Percentiles rank a stretch among this genome's conserved stretches.
Conservation (phyloP, 257 asterid genomes). For the Salvia miltiorrhiza region DNA sequence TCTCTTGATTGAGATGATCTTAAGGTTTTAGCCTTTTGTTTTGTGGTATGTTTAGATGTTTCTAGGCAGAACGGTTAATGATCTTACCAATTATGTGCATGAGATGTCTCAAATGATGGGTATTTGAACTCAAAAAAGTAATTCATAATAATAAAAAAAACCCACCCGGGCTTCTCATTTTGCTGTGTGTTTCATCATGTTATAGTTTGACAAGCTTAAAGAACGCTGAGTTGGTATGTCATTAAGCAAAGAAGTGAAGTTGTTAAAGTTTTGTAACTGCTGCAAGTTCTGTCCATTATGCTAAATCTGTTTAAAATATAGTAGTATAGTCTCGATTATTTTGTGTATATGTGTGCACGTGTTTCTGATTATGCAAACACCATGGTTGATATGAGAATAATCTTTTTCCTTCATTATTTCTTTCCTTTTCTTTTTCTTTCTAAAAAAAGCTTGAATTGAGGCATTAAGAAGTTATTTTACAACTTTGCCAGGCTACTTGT, state of each 20-base stretch:
- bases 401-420: neutral
- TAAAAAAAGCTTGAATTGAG: neutral
- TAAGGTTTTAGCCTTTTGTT: neutral
- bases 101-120: neutral
- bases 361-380: neutral
- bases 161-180: neutral
- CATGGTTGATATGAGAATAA: neutral
- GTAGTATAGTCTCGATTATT: neutral
- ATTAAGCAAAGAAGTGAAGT: neutral
- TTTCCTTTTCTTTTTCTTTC: neutral
- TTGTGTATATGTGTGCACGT: neutral
- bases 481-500: slow-evolving; percentile 73
- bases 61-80: neutral
- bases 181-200: neutral
- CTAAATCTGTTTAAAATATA: neutral
- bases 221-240: neutral
- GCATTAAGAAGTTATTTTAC: slow-evolving; percentile 16
- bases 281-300: neutral
- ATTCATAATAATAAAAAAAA: neutral
- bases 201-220: neutral
- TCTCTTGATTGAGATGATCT: neutral
- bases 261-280: neutral
- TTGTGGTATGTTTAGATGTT: neutral
- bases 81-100: neutral
- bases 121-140: neutral